phyloP scores from a whole-genome alignment of 352 stramenopile species.

The Saprolegnia diclina region DNA sequence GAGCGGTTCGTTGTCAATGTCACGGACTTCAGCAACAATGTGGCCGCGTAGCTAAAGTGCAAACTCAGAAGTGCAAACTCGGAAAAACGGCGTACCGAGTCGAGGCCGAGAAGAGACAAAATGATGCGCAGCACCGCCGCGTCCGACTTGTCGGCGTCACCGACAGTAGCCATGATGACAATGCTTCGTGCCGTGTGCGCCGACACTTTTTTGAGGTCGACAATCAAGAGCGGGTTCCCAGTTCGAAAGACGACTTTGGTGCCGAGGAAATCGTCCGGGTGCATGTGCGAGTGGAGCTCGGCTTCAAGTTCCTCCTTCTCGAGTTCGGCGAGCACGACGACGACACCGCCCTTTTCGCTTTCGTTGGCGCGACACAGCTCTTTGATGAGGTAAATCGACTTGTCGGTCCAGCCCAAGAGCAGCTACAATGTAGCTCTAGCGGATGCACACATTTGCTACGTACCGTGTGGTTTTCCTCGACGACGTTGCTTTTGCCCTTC shows the following conservation, averaged over 20 bases:
- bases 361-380: slow-evolving; percentile 84
- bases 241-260: slow-evolving; percentile 78
- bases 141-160: slow-evolving; percentile 78
- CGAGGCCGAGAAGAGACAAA: slow-evolving; percentile 70
- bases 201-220: slow-evolving; percentile 76
- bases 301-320: slow-evolving; percentile 80
- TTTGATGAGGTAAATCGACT: slow-evolving; percentile 77
- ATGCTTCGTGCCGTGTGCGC: slow-evolving; percentile 68
- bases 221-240: slow-evolving; percentile 68
- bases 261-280: slow-evolving; percentile 49
- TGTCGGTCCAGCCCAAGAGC: slow-evolving; percentile 83
- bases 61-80: slow-evolving; percentile 31
- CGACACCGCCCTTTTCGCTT: slow-evolving; percentile 70
- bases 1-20: slow-evolving; percentile 84
- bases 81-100: slow-evolving; percentile 34
- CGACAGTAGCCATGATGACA: slow-evolving; percentile 72
- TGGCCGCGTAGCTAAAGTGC: slow-evolving; percentile 38
- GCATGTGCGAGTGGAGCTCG: slow-evolving; percentile 60
- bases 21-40: slow-evolving; percentile 81
- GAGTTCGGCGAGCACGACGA: slow-evolving; percentile 70
- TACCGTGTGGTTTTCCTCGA: slow-evolving; percentile 76
- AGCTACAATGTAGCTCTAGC: slow-evolving; percentile 34
- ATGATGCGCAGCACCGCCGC: slow-evolving; percentile 70
- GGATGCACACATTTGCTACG: slow-evolving; percentile 11
- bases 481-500: slow-evolving; percentile 77